Evolutionary conservation across 2,329 filamentous ascomycete species (phyloP).

Genomic region (Ambrosiella xylebori): DNA sequence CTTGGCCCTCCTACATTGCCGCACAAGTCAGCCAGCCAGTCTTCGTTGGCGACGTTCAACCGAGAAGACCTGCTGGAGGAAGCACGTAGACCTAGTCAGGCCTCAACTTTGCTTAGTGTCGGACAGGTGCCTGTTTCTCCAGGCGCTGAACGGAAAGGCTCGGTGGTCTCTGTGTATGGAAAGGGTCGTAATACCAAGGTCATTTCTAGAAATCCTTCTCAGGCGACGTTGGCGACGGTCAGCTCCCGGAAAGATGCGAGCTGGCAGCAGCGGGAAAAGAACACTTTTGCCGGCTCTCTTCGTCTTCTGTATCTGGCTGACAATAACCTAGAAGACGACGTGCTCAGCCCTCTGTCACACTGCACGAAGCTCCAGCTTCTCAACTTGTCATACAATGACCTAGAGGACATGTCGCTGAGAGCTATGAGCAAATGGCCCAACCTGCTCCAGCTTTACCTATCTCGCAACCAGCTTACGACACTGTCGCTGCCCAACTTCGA

Average conservation of each 20-base stretch:
- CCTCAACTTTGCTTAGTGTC: conserved; percentile 55
- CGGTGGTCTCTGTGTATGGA: conserved; percentile 63
- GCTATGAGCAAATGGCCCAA: conserved; percentile 81
- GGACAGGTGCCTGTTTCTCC: conserved; percentile 51
- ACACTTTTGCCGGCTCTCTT: conserved; percentile 77
- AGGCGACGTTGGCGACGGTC: conserved; percentile 26
- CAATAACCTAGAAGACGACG: conserved; percentile 84
- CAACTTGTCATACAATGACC: conserved; percentile 79
- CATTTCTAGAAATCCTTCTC: conserved; percentile 44
- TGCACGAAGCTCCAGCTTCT: conserved; percentile 72
- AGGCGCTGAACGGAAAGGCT: conserved; percentile 56
- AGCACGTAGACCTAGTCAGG: conserved; percentile 63
- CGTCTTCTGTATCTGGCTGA: conserved; percentile 78
- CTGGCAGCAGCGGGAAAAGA: conserved; percentile 52
- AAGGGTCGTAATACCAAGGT: conserved; percentile 75
- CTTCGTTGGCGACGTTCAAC: conserved; percentile 33
- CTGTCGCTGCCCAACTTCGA: conserved; percentile 88
- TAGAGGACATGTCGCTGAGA: conserved; percentile 79
- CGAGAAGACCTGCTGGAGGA: conserved; percentile 57
- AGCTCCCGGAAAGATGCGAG: conserved; percentile 72
- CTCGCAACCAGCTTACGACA: conserved; percentile 83
- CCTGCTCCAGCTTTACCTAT: conserved; percentile 81
- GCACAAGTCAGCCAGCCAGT: conserved; percentile 23
- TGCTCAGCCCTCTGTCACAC: conserved; percentile 78
- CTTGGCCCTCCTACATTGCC: conserved; percentile 15